Percentiles rank a stretch among this genome's conserved stretches.
Conservation (phyloP, 441 rosid species). For the Arabidopsis hybrid region DNA sequence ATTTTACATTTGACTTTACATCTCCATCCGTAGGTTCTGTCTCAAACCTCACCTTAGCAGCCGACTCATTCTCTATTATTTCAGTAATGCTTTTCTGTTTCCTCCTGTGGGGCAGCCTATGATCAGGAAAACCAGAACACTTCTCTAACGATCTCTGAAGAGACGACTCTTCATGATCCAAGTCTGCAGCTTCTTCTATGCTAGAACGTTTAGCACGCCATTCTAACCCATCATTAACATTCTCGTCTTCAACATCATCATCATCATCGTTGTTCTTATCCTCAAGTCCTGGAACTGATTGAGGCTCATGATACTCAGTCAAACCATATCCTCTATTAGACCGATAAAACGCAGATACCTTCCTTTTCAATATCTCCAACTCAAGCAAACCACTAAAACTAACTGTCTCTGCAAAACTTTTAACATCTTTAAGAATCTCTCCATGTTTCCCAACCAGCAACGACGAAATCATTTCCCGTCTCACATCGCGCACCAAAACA, state of each 20-base stretch:
- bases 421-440: constrained; percentile 48
- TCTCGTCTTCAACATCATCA: constrained; percentile 32
- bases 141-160: constrained; percentile 42
- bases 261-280: constrained; percentile 50
- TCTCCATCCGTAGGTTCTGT: constrained; percentile 36
- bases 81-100: constrained; percentile 92
- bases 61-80: constrained; percentile 54
- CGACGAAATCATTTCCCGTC: constrained; percentile 56
- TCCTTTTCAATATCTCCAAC: constrained; percentile 58
- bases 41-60: constrained; percentile 44
- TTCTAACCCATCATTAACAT: constrained; percentile 18
- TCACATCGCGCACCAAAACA: constrained; percentile 64
- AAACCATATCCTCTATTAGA: constrained; percentile 57
- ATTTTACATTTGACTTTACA: constrained; percentile 33
- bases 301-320: constrained; percentile 58
- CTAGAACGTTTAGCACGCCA: constrained; percentile 21
- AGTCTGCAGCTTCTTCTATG: not conserved
- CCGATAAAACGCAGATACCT: constrained; percentile 73
- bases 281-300: constrained; percentile 71
- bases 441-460: constrained; percentile 39
- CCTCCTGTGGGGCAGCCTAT: constrained; percentile 52
- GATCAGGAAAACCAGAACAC: constrained; percentile 50
- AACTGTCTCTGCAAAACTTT: constrained; percentile 51
- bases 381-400: constrained; percentile 54
- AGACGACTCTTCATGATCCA: constrained; percentile 15